phyloP scores from a whole-genome alignment of 2,329 filamentous ascomycete genomes.

The Sordariomycetes sp. region DNA sequence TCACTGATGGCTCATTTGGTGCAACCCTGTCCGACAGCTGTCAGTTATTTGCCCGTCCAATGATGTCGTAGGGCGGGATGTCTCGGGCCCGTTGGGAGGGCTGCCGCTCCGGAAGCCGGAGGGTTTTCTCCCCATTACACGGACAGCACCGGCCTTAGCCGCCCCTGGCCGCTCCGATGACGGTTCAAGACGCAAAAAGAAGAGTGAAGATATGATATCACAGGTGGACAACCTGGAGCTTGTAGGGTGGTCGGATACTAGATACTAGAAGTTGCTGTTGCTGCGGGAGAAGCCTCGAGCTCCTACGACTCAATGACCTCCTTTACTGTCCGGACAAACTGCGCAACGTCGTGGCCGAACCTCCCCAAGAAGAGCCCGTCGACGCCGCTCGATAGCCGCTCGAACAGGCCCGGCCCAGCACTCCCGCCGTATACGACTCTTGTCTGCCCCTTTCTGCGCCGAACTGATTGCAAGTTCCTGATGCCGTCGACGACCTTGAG shows the following conservation, averaged over 20 bases:
- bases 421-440: slow-evolving; percentile 77
- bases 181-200: background rate
- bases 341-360: slow-evolving; percentile 69
- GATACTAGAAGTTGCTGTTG: background rate
- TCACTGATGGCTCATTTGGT: no score
- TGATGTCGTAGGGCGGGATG: no score
- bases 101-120: background rate
- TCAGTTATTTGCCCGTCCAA: no score
- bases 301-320: slow-evolving; percentile 41
- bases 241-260: no score
- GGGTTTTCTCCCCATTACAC: background rate
- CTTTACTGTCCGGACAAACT: slow-evolving; percentile 60
- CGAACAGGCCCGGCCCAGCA: slow-evolving; percentile 70
- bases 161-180: slow-evolving; percentile 6
- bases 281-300: background rate
- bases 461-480: slow-evolving; percentile 41
- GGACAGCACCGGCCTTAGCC: background rate
- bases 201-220: background rate
- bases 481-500: slow-evolving; percentile 59
- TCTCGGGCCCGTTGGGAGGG: no score
- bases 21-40: no score
- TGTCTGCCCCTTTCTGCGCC: slow-evolving; percentile 42
- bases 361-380: slow-evolving; percentile 76
- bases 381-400: slow-evolving; percentile 55
- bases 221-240: background rate